Evolutionary conservation across 106 monocot genomes (phyloP), one percentile per base, ranked within the genome.

Genomic region (Dioscorea zingiberensis): DNA sequence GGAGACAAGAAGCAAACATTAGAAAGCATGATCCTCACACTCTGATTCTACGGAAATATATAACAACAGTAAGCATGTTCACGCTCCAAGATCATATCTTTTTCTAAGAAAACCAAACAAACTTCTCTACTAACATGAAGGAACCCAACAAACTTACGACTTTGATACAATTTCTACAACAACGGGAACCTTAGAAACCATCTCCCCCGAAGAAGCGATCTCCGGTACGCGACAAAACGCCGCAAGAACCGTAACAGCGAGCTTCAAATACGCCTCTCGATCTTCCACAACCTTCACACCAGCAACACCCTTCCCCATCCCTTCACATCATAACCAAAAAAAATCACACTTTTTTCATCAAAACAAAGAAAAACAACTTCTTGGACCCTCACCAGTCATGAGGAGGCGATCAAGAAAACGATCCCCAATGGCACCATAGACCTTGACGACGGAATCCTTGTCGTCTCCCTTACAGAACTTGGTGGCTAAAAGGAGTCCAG

Each of bases 401-500:
- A 98, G 67, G 2, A 98, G 97, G 54, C 97, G 92, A 54, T 74
- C 61, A 58, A 98, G 81, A 68, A 98, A 98, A 1, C 76, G 78
- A 54, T 65, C 15, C 13, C 92, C 97, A 22, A 98, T 75, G 27
- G 97, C 97, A n/a, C 64, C n/a, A 76, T 93, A 86, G 3, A 87
- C 83, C 64, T 74, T 73, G 28, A 74, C 23, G 27, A 98, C 54
- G 8, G 89, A 69, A 1, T 51, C 72, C 0, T 28, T 27, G 74
- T 89, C 86, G 55, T 69, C 80, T 8, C 66, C 81, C 14, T 72
- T 65, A 67, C 83, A 86, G 64, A 93, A 62, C 32, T 93, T 92
- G 59, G 92, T 70, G 62, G 86, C 97, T 44, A 98, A 74, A 24
- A 98, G 86, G 68, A 92, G 97, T 7, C 97, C 97, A 13, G 92